Evolutionary conservation across 2,329 filamentous ascomycete genomes (phyloP).

Genomic region (Metarhizium humberi): DNA sequence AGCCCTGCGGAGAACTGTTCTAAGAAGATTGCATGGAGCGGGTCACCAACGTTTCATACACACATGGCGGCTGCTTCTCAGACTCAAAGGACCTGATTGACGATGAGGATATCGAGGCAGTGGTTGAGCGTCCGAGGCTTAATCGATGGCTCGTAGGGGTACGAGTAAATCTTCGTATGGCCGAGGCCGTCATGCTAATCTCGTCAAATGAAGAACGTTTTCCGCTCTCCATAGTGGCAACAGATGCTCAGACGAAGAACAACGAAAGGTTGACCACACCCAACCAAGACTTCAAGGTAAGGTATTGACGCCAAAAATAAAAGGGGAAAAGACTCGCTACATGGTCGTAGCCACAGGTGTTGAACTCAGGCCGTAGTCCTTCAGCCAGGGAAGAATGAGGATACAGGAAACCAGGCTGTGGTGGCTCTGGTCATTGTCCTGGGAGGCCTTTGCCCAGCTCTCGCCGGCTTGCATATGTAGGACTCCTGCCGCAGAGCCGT

Average conservation of each 20-base stretch:
- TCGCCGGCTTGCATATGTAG: background rate
- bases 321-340: background rate
- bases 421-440: background rate
- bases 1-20: background rate
- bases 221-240: constrained; percentile 6
- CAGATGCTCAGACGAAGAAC: background rate
- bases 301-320: background rate
- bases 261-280: background rate
- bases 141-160: constrained; percentile 7
- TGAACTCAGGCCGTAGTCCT: background rate
- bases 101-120: constrained; percentile 3
- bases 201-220: constrained; percentile 10
- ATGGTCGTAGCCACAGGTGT: background rate
- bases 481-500: constrained; percentile 1
- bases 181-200: constrained; percentile 4
- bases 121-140: constrained; percentile 4
- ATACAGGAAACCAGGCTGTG: background rate
- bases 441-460: background rate
- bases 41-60: constrained; percentile 5
- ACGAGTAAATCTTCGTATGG: constrained; percentile 7
- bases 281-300: background rate
- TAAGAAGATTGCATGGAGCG: background rate
- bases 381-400: background rate
- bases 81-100: constrained; percentile 7
- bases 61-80: constrained; percentile 7